phyloP scores from a whole-genome alignment of 2,329 filamentous ascomycete species.

The Clarireedia hainanense region DNA sequence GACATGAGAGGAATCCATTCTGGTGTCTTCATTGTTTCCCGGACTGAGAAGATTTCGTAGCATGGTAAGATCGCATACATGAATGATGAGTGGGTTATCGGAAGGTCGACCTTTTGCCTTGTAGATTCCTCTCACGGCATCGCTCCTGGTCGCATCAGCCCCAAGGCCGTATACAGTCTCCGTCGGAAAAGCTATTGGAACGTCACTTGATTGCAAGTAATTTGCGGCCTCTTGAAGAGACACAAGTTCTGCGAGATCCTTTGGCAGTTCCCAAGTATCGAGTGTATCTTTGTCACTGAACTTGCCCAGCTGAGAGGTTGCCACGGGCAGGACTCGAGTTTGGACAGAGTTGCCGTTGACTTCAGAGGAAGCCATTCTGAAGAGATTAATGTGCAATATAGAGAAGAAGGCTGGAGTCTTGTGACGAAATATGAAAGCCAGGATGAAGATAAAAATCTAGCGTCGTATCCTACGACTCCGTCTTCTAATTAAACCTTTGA shows the following conservation, averaged over 20 bases:
- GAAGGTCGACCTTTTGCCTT: slow-evolving; percentile 80
- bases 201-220: slow-evolving; percentile 20
- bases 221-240: slow-evolving; percentile 23
- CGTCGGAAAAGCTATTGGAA: slow-evolving; percentile 88
- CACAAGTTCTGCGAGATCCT: slow-evolving; percentile 8
- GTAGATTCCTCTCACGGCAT: slow-evolving; percentile 86
- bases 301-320: slow-evolving; percentile 15
- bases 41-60: slow-evolving; percentile 20
- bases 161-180: slow-evolving; percentile 96
- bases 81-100: slow-evolving; percentile 93
- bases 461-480: slow-evolving; percentile 24
- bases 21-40: slow-evolving; percentile 13
- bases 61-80: slow-evolving; percentile 64
- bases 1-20: slow-evolving; percentile 25
- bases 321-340: slow-evolving; percentile 23
- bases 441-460: slow-evolving; percentile 13
- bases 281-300: slow-evolving; percentile 21
- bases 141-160: slow-evolving; percentile 85
- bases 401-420: slow-evolving; percentile 10
- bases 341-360: slow-evolving; percentile 13
- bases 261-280: slow-evolving; percentile 24
- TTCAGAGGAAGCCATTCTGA: slow-evolving; percentile 19
- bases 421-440: slow-evolving; percentile 16
- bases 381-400: neutral
- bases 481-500: slow-evolving; percentile 21